These are phyloP conservation scores for Neurospora sp. DNA, from an alignment of 495 filamentous ascomycete species.

Conservation along the genomic window DNA sequence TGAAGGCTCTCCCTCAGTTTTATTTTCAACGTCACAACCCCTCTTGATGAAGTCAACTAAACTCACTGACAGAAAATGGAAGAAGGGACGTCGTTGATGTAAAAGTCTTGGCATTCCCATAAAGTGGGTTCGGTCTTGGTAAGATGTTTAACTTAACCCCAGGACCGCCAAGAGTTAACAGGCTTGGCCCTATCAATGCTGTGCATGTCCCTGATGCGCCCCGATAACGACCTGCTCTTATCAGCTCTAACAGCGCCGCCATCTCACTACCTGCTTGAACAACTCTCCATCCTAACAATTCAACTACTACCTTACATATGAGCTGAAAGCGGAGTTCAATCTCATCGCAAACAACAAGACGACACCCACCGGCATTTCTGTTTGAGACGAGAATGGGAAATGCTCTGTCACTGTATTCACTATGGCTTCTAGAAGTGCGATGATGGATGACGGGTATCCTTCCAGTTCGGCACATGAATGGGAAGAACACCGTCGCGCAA, in stretches of 20 bases:
- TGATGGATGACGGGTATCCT: constrained; percentile 9
- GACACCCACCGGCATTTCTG: background rate
- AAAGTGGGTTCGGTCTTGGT: background rate
- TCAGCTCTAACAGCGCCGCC: background rate
- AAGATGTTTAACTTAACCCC: background rate
- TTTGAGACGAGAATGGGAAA: constrained; percentile 11
- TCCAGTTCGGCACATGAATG: constrained; percentile 7
- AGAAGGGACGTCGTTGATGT: background rate
- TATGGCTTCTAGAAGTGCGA: constrained; percentile 14
- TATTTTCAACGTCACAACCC: background rate
- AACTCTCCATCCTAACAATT: background rate
- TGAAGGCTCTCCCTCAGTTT: too few species aligned
- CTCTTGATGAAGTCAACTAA: background rate
- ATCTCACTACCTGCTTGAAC: background rate
- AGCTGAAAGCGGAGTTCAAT: background rate
- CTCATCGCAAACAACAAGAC: background rate
- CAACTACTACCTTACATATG: background rate
- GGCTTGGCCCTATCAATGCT: background rate
- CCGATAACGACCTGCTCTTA: background rate
- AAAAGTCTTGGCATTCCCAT: background rate
- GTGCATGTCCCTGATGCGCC: background rate
- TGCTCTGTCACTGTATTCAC: background rate
- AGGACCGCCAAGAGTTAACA: background rate
- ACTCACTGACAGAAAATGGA: background rate
- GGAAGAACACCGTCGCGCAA: constrained; percentile 11